These are phyloP conservation scores for Penicillium concentricum DNA, from an alignment of 2,329 filamentous ascomycete genomes.

Conservation along the genomic window DNA sequence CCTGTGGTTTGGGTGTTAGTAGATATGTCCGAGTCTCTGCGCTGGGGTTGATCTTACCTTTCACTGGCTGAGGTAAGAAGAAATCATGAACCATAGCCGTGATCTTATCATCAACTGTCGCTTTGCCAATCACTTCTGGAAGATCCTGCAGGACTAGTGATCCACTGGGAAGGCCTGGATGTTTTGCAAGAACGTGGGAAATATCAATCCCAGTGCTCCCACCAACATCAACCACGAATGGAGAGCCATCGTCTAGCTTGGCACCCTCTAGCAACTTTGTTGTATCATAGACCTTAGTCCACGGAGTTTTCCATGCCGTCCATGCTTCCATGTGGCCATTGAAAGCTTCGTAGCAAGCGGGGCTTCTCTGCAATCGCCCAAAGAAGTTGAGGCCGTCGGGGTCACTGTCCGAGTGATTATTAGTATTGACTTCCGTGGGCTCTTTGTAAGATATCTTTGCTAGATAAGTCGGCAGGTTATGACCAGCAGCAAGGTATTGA, in stretches of 20 bases:
- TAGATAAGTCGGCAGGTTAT: conserved; percentile 36
- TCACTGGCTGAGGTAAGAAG: conserved; percentile 28
- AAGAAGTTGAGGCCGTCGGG: conserved; percentile 33
- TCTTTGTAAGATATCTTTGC: conserved; percentile 35
- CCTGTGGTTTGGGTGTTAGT: conserved; percentile 19
- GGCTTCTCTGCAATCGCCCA: conserved; percentile 30
- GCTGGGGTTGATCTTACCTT: conserved; percentile 17
- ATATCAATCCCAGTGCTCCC: conserved; percentile 42
- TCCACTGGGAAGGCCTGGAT: conserved; percentile 34
- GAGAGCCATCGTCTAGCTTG: conserved; percentile 14
- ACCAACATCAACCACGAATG: conserved; percentile 42
- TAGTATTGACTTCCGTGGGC: conserved; percentile 27
- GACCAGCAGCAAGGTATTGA: conserved; percentile 30
- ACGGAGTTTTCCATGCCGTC: conserved; percentile 34
- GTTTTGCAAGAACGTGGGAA: conserved; percentile 28
- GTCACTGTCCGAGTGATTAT: conserved; percentile 24
- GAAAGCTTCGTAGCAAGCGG: conserved; percentile 31
- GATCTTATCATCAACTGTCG: conserved; percentile 24
- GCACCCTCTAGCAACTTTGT: conserved; percentile 21
- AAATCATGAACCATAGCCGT: conserved; percentile 29
- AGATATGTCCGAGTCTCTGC: neutral
- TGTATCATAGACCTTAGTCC: conserved; percentile 35
- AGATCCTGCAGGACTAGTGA: conserved; percentile 42
- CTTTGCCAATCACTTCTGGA: conserved; percentile 35
- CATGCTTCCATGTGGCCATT: conserved; percentile 39